phyloP scores from a whole-genome alignment of 129 eudicot genomes.

The Tagetes patula region DNA sequence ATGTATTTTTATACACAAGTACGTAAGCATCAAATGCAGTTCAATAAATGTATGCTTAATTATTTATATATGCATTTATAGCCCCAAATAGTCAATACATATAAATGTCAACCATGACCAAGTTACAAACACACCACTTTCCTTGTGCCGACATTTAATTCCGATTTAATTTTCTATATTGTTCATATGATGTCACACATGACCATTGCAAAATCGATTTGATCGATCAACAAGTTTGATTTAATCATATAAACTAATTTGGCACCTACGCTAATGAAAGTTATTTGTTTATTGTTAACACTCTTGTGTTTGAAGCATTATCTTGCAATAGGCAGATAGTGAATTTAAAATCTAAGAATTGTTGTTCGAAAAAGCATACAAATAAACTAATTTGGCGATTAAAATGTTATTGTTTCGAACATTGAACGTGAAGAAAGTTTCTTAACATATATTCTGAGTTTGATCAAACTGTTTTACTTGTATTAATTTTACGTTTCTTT shows the following conservation, averaged over 20 bases:
- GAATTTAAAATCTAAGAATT: too few relatives aligned
- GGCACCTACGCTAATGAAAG: too few relatives aligned
- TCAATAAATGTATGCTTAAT: not conserved
- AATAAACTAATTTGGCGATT: too few relatives aligned
- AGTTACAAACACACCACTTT: not conserved
- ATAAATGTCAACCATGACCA: not conserved
- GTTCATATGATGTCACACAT: not conserved
- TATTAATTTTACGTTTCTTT: too few relatives aligned
- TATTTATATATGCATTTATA: not conserved
- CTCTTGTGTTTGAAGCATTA: too few relatives aligned
- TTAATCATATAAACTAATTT: not conserved
- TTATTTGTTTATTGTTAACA: too few relatives aligned
- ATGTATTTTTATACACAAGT: not conserved
- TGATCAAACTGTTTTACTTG: too few relatives aligned
- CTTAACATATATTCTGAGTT: too few relatives aligned
- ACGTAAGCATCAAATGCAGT: not conserved
- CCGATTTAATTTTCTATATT: not conserved
- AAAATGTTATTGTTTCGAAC: too few relatives aligned
- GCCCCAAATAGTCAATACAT: not conserved
- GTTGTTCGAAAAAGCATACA: too few relatives aligned
- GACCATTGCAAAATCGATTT: not conserved
- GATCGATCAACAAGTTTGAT: slow-evolving; percentile 7
- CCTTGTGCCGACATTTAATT: not conserved
- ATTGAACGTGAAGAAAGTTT: too few relatives aligned
- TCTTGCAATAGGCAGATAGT: too few relatives aligned